Conservation (phyloP, 306 rosid species). For the Quercus engelmannii region DNA sequence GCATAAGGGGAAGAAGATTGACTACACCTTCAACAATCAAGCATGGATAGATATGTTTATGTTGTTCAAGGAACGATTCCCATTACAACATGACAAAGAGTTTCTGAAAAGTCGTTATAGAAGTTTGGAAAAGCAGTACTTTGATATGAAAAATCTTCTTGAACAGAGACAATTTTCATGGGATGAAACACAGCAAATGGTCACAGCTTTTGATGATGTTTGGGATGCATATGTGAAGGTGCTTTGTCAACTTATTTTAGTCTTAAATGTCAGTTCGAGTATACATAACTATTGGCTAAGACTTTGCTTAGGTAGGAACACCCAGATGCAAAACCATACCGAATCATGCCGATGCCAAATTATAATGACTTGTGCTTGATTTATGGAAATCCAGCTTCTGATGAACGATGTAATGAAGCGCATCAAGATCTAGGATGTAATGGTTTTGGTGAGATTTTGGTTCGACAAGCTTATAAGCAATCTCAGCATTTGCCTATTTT, state of each 20-base stretch:
- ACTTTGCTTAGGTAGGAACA: constrained; percentile 39
- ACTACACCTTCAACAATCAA: constrained; percentile 26
- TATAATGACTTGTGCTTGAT: constrained; percentile 52
- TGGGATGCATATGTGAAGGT: constrained; percentile 58
- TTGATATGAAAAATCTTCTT: constrained; percentile 39
- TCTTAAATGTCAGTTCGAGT: background rate
- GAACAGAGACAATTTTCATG: constrained; percentile 44
- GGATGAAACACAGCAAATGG: constrained; percentile 48
- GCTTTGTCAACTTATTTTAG: constrained; percentile 15
- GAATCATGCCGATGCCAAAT: constrained; percentile 39
- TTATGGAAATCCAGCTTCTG: constrained; percentile 41
- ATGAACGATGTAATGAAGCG: constrained; percentile 9
- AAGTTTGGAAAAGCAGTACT: background rate
- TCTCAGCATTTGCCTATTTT: background rate
- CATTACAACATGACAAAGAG: background rate
- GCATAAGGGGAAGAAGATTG: constrained; percentile 31
- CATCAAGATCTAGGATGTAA: constrained; percentile 22
- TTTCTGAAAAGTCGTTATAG: background rate
- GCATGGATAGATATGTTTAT: constrained; percentile 19
- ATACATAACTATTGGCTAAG: constrained; percentile 3
- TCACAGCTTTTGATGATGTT: constrained; percentile 39
- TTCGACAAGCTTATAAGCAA: background rate
- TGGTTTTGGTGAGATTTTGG: constrained; percentile 24
- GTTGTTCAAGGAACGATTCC: background rate
- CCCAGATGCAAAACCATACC: constrained; percentile 41